phyloP scores from a whole-genome alignment of 768 basidiomycete species.

The Termitomyces sp. region DNA sequence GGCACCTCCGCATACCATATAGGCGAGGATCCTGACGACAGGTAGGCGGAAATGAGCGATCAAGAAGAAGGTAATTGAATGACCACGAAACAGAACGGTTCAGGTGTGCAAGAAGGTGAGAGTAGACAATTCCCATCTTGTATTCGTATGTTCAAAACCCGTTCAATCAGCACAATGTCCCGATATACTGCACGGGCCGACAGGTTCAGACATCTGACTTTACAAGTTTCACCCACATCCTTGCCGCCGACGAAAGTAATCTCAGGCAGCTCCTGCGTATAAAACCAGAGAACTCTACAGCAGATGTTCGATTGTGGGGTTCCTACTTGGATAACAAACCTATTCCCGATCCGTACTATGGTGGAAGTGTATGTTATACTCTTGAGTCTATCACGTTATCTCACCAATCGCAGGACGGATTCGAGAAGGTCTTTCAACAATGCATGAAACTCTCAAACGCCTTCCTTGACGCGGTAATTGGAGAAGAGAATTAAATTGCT shows the following conservation, averaged over 20 bases:
- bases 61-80: not conserved
- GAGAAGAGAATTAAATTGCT: slow-evolving; percentile 16
- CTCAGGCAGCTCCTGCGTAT: slow-evolving; percentile 54
- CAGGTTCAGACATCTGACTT: slow-evolving; percentile 68
- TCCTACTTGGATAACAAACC: slow-evolving; percentile 65
- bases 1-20: slow-evolving; percentile 84
- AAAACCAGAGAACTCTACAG: slow-evolving; percentile 45
- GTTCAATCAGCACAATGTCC: slow-evolving; percentile 55
- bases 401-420: slow-evolving; percentile 39
- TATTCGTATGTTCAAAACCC: not conserved
- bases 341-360: slow-evolving; percentile 87
- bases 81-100: slow-evolving; percentile 39
- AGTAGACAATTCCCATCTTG: not conserved
- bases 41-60: slow-evolving; percentile 35
- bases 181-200: slow-evolving; percentile 66
- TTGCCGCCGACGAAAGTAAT: slow-evolving; percentile 81
- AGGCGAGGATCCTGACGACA: slow-evolving; percentile 78
- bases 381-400: not conserved
- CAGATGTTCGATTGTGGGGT: slow-evolving; percentile 74
- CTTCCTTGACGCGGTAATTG: slow-evolving; percentile 64
- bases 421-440: slow-evolving; percentile 75
- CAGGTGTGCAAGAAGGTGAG: slow-evolving; percentile 65
- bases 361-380: slow-evolving; percentile 45
- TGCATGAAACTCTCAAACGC: slow-evolving; percentile 71
- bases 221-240: slow-evolving; percentile 70